These are phyloP conservation scores for Alternaria rosae DNA, from an alignment of 2,329 filamentous ascomycete species.

Conservation along the genomic window DNA sequence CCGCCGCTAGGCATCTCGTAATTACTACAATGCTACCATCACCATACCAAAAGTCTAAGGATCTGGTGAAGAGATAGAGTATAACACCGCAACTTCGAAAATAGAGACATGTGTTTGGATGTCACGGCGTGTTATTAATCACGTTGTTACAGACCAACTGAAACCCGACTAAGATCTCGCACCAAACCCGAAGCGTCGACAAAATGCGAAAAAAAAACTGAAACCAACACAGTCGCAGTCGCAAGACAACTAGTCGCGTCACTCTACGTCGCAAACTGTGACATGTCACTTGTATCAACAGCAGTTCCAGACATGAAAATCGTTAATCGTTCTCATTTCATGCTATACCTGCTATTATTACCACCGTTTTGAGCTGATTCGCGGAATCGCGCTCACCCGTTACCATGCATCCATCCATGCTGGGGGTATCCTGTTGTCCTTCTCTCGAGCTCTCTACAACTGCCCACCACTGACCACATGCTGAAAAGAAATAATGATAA, in stretches of 20 bases:
- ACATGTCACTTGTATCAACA: conserved; percentile 1
- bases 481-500: conserved; percentile 7
- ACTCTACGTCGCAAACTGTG: conserved; percentile 2
- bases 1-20: not conserved
- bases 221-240: conserved; percentile 11
- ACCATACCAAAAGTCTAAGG: not conserved
- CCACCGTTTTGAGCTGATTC: conserved; percentile 9
- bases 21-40: not conserved
- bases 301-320: not conserved
- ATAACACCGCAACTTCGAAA: not conserved
- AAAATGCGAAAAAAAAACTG: conserved; percentile 14
- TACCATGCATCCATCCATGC: not conserved
- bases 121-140: not conserved
- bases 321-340: conserved; percentile 19
- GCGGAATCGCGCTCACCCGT: conserved; percentile 19
- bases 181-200: conserved; percentile 3
- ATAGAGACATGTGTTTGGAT: not conserved
- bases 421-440: conserved; percentile 22
- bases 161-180: not conserved
- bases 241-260: not conserved
- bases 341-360: conserved; percentile 26
- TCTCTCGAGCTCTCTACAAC: conserved; percentile 3
- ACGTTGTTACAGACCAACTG: not conserved
- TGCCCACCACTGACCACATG: not conserved
- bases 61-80: not conserved